Percentiles rank a stretch among this genome's conserved stretches.
Evolutionary conservation across 176 grass and related monocot species (phyloP).

Genomic region (Musa troglodytarum): DNA sequence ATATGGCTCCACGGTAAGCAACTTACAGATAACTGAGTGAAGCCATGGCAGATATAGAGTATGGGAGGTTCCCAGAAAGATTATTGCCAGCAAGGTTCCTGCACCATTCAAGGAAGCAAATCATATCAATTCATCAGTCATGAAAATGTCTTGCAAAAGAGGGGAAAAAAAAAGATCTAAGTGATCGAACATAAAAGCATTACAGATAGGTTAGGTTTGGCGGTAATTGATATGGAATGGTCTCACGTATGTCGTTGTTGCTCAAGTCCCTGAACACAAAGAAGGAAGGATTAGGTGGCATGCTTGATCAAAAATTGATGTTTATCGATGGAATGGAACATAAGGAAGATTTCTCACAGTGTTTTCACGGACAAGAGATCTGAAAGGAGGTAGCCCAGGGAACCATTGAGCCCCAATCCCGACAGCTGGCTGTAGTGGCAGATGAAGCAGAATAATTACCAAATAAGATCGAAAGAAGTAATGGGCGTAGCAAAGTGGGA

Average conservation of each 20-base stretch:
- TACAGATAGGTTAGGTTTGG: constrained; percentile 83
- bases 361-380: constrained; percentile 61
- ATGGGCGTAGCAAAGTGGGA: not conserved
- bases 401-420: constrained; percentile 75
- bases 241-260: constrained; percentile 62
- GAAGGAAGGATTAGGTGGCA: constrained; percentile 1
- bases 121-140: not conserved
- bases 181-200: constrained; percentile 25
- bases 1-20: constrained; percentile 1
- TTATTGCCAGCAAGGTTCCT: constrained; percentile 73
- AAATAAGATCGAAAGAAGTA: constrained; percentile 12
- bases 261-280: constrained; percentile 65
- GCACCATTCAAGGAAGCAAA: constrained; percentile 8
- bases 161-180: not conserved
- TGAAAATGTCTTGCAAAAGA: not conserved
- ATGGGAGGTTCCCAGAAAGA: constrained; percentile 53
- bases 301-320: constrained; percentile 5
- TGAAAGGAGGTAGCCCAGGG: constrained; percentile 61
- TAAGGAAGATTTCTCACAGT: constrained; percentile 44
- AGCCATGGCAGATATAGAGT: constrained; percentile 51
- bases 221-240: constrained; percentile 80
- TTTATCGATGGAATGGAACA: constrained; percentile 2
- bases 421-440: constrained; percentile 58
- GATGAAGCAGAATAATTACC: constrained; percentile 5
- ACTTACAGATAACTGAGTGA: constrained; percentile 74